Conservation (phyloP, 2,329 filamentous ascomycete genomes). For the Talaromyces atroroseus region DNA sequence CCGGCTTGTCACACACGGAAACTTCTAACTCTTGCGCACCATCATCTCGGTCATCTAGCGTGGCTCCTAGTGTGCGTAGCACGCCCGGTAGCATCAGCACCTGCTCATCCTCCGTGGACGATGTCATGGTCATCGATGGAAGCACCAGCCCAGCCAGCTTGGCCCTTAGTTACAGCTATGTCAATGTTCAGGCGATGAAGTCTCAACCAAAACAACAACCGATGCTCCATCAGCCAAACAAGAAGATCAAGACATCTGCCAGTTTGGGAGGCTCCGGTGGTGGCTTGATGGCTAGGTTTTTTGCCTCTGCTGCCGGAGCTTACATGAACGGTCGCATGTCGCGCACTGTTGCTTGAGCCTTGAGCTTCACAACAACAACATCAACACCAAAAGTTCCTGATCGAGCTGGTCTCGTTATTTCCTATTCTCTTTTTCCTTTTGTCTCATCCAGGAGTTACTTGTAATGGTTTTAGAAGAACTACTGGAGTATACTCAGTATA, state of each 20-base stretch:
- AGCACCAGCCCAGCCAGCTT: constrained; percentile 28
- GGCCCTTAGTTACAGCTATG: constrained; percentile 30
- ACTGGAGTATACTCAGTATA: constrained; percentile 6
- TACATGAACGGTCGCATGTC: constrained; percentile 36
- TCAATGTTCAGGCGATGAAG: constrained; percentile 26
- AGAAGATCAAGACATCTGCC: constrained; percentile 35
- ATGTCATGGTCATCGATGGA: constrained; percentile 31
- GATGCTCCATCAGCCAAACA: constrained; percentile 30
- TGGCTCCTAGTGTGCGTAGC: constrained; percentile 39
- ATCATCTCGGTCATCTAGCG: constrained; percentile 39
- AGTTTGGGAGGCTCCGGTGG: constrained; percentile 22
- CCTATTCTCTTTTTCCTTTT: not conserved
- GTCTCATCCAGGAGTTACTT: constrained; percentile 6
- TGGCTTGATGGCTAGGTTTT: constrained; percentile 39
- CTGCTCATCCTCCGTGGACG: constrained; percentile 30
- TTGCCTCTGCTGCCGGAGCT: constrained; percentile 38
- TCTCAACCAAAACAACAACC: constrained; percentile 27
- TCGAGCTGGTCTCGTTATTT: constrained; percentile 14
- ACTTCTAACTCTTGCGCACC: constrained; percentile 35
- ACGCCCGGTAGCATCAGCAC: constrained; percentile 40
- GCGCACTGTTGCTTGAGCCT: constrained; percentile 21
- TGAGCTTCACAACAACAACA: not conserved
- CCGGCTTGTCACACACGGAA: constrained; percentile 36
- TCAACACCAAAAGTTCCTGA: not conserved
- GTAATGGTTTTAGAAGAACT: constrained; percentile 1